phyloP scores from a whole-genome alignment of 176 grass and related monocot species.

The Dendrocalamus sinicus region DNA sequence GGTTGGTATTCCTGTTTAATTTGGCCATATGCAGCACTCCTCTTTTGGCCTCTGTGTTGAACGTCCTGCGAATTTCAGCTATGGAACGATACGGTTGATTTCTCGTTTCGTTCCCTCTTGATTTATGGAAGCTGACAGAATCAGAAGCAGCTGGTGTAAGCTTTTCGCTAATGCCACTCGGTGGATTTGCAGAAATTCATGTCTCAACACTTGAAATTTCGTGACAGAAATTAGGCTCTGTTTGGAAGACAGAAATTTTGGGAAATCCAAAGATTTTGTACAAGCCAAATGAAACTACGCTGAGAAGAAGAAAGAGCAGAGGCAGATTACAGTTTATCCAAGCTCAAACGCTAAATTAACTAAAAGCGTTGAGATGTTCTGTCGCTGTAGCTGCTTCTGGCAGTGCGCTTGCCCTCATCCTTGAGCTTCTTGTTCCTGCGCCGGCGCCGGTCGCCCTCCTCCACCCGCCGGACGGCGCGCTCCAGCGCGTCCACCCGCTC shows the following conservation, averaged over 20 bases:
- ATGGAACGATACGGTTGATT: not conserved
- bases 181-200: too few species aligned
- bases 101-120: not conserved
- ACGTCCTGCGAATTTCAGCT: too few species aligned
- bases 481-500: conserved; percentile 65
- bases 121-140: not conserved
- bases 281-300: not conserved
- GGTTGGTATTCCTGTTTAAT: too few species aligned
- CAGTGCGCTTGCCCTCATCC: conserved; percentile 15
- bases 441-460: conserved; percentile 35
- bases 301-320: not conserved
- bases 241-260: too few species aligned
- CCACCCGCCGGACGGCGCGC: conserved; percentile 53
- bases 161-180: too few species aligned
- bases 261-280: too few species aligned
- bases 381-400: conserved; percentile 15
- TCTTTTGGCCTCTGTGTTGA: too few species aligned
- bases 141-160: not conserved
- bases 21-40: too few species aligned
- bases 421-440: conserved; percentile 38
- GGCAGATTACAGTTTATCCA: not conserved
- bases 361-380: not conserved
- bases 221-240: too few species aligned
- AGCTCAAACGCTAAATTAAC: not conserved
- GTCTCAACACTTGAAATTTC: too few species aligned